A percentile compares a stretch with the other conserved stretches of the same genome.
These are phyloP conservation scores for Delonix regia DNA, from an alignment of 306 rosid genomes.

Conservation along the genomic window DNA sequence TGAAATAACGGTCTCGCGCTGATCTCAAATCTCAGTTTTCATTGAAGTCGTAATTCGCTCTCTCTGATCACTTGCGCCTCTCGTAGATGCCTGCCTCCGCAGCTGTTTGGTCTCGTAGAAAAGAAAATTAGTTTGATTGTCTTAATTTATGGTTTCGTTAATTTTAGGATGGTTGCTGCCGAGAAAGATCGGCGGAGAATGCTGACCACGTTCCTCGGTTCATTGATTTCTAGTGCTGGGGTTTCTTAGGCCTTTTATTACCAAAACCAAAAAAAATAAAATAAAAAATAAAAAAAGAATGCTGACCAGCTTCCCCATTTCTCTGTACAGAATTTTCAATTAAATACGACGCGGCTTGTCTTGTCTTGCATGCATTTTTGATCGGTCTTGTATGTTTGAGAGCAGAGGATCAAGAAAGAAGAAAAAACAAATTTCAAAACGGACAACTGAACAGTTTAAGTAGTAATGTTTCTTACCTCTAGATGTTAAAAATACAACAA, in stretches of 20 bases:
- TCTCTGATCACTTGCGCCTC: slow-evolving; percentile 16
- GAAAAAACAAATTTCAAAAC: too few relatives aligned
- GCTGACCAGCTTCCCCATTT: slow-evolving; percentile 37
- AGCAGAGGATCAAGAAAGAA: too few relatives aligned
- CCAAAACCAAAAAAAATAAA: not conserved
- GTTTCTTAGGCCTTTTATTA: not conserved
- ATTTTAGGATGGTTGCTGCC: slow-evolving; percentile 68
- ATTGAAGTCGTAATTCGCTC: slow-evolving; percentile 5
- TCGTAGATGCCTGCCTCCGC: slow-evolving; percentile 37
- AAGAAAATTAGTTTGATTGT: slow-evolving; percentile 32
- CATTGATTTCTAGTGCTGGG: not conserved
- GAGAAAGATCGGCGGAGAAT: slow-evolving; percentile 81
- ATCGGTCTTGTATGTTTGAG: not conserved
- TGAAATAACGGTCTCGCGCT: not conserved
- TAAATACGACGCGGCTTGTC: slow-evolving; percentile 42
- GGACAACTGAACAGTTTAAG: too few relatives aligned
- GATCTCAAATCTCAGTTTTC: slow-evolving; percentile 23
- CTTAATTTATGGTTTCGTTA: slow-evolving; percentile 38
- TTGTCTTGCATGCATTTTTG: slow-evolving; percentile 5
- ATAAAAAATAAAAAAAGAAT: slow-evolving; percentile 30
- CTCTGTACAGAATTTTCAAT: slow-evolving; percentile 34
- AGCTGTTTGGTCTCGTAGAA: not conserved
- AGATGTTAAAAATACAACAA: too few relatives aligned
- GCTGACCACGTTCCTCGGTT: slow-evolving; percentile 48
- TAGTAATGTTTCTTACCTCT: too few relatives aligned